Conservation (phyloP, 306 rosid genomes). For the Hippophae tibetana region DNA sequence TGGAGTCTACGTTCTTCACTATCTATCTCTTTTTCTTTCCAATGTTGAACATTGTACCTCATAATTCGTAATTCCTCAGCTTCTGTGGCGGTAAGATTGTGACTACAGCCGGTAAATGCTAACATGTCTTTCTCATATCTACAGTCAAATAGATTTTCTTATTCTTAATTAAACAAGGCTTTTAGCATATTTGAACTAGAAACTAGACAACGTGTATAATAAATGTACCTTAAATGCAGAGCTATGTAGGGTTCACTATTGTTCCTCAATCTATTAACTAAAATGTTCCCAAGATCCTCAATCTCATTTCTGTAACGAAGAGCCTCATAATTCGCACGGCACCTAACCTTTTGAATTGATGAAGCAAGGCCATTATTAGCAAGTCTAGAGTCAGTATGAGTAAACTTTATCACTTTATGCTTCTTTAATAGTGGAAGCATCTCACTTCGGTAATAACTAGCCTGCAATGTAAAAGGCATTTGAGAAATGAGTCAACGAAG, state of each 20-base stretch:
- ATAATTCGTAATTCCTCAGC: conserved; percentile 61
- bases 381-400: conserved; percentile 89
- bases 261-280: conserved; percentile 64
- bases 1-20: conserved; percentile 50
- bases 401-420: conserved; percentile 58
- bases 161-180: background rate
- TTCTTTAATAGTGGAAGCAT: conserved; percentile 55
- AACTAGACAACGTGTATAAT: background rate
- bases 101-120: conserved; percentile 93
- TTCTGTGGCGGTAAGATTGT: conserved; percentile 71
- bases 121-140: conserved; percentile 99
- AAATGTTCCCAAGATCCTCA: conserved; percentile 67
- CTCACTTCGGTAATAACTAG: conserved; percentile 83
- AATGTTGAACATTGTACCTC: conserved; percentile 83
- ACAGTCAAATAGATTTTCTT: conserved; percentile 11
- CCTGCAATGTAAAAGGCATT: conserved; percentile 43
- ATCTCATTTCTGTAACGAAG: conserved; percentile 64
- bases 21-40: conserved; percentile 97
- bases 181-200: background rate
- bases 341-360: conserved; percentile 74
- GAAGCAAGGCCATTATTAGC: conserved; percentile 80
- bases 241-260: conserved; percentile 71
- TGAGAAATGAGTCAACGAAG: conserved; percentile 14
- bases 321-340: conserved; percentile 83
- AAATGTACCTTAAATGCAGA: conserved; percentile 74